Evolutionary conservation across 2,329 filamentous ascomycete species (phyloP), one percentile per base, ranked within the genome.

Genomic region (Metarhizium robertsii): DNA sequence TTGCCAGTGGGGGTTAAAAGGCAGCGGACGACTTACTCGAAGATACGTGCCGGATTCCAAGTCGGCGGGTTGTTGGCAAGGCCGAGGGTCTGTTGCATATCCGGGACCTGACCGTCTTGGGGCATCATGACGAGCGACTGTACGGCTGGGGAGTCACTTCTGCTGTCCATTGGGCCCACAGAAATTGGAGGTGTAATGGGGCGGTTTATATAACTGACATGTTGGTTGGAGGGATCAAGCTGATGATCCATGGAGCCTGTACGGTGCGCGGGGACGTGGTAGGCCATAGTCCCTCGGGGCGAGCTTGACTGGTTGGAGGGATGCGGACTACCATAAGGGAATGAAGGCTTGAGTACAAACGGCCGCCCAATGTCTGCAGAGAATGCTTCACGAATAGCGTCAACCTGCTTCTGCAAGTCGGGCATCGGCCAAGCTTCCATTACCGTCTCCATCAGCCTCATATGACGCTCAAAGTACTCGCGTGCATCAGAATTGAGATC

Each of bases 391-490:
- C 92, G 85, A 36, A 97, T 81, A 43, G 89, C 87, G 66, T 96
- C 87, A 60, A 97, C 90, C 69, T 96, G 91, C 53, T 85, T 86
- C 67, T 95, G 86, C 73, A 96, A 87, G 64, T 96, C 92, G 2
- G 88, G 87, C 81, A 95, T 90, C 2, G 90, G 87, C 87, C 90
- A 95, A 4, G 85, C 84, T 8, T 81, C 79, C 66, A 90, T 88
- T 62, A 91, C 94, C 61, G 84, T 86, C 69, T 97, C 92, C 56
- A 97, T 76, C 42, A 97, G 86, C 55, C 92, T 85, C 92, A 97
- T 96, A 64, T 96, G 92, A 50, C 92, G 81, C 2, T 90, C 88
- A 65, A 97, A 97, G 67, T 88, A 97, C 59, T 92, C 87, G 36
- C 89, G 82, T 6, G 92, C 90, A 68, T 96, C 90, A 0, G 79